Base-by-base conservation (phyloP, 2,329 filamentous ascomycete genomes). In the Sordariomycetes sp. region DNA sequence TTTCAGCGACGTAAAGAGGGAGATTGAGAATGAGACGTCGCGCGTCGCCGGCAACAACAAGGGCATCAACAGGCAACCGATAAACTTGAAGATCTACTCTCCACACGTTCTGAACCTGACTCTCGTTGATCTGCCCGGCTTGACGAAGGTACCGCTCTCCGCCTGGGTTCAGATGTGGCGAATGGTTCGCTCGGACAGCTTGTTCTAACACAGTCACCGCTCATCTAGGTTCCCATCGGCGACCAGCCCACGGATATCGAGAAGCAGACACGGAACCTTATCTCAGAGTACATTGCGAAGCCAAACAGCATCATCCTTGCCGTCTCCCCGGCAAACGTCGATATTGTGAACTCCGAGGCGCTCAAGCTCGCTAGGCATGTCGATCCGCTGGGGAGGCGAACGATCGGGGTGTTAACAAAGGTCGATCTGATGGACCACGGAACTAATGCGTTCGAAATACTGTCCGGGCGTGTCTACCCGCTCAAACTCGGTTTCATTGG, bases 381-480 rank as follows among this genome's bases (percentile, higher is more conserved):
- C 57, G 94, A 99, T 71, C 87, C 94, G 2, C 85, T 96, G 70
- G 94, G 94, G 61, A 85, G 89, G 70, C 84, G 94, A 69, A 99
- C 94, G 22, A 97, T 99, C 67, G 94, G 94, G 66, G 92, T 99
- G 58, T 79, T 99, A 60, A 97, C 94, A 60, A 99, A 99, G 74
- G 77, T 99, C 62, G 94, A 99, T 69, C 76, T 99, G 59, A 99
- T 99, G 94, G 94, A 99, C 67, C 92, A 99, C 67, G 94, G 94
- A 61, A 99, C 94, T 58, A 97, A 99, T 67, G 94, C 94, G 17
- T 79, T 99, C 64, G 94, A 99, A 67, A 99, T 99, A 64, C 79
- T 99, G n/a, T 95, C 92, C 7, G 94, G 94, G 3, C 86, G 94
- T 28, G 94, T 99, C 2, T 99, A 99, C 70, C 94, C 94, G 10